A percentile compares a stretch with the other conserved stretches of the same genome.
These are phyloP conservation scores for Penicillium crystallinum DNA, from an alignment of 495 filamentous ascomycete species.

Conservation along the genomic window DNA sequence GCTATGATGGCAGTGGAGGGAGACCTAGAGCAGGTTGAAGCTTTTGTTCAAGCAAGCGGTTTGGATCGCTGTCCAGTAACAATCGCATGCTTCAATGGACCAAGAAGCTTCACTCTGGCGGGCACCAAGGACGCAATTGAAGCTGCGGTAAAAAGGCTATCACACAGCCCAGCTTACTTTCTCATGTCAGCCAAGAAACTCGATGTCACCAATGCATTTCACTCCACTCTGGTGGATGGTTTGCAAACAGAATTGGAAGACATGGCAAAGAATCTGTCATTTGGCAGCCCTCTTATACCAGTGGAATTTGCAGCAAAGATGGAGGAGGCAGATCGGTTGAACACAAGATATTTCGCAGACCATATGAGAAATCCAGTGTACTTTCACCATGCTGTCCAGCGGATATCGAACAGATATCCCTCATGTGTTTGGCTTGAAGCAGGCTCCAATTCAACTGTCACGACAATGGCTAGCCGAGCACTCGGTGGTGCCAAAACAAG, in stretches of 20 bases:
- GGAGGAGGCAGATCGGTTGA: not conserved
- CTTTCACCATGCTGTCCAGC: not conserved
- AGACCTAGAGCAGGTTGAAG: slow-evolving; percentile 14
- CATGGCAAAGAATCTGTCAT: slow-evolving; percentile 16
- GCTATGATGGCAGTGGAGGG: slow-evolving; percentile 48
- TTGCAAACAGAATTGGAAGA: slow-evolving; percentile 21
- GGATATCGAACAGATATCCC: not conserved
- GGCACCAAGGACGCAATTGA: slow-evolving; percentile 35
- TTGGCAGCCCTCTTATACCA: slow-evolving; percentile 25
- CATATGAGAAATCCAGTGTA: not conserved
- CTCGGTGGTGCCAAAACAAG: not conserved
- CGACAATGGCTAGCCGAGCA: not conserved
- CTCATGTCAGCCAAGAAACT: slow-evolving; percentile 38
- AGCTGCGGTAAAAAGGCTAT: slow-evolving; percentile 15
- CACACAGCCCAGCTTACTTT: too few relatives aligned
- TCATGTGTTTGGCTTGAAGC: not conserved
- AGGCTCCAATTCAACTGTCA: not conserved
- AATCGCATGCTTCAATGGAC: slow-evolving; percentile 50
- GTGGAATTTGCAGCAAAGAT: slow-evolving; percentile 26
- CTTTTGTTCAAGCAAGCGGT: too few relatives aligned
- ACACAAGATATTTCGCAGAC: not conserved
- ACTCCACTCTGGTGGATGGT: slow-evolving; percentile 42
- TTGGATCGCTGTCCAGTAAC: not conserved
- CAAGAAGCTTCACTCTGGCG: slow-evolving; percentile 40
- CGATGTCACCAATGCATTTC: slow-evolving; percentile 49